These are phyloP conservation scores for Umbelopsis sp. DNA, from an alignment of 371 early-diverging fungal species.

Conservation along the genomic window DNA sequence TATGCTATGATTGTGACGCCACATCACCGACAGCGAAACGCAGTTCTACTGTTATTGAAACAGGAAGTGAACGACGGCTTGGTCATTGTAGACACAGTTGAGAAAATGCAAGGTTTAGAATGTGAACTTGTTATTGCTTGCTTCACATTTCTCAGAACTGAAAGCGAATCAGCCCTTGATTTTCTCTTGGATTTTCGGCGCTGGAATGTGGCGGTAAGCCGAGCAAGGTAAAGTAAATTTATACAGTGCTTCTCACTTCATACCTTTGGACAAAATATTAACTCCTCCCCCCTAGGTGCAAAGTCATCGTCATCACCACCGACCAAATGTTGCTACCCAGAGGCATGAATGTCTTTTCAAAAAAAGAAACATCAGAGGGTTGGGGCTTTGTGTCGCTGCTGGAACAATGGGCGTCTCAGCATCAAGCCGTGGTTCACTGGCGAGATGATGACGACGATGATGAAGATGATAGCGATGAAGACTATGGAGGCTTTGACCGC, in stretches of 20 bases:
- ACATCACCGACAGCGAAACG: slow-evolving; percentile 55
- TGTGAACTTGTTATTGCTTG: slow-evolving; percentile 61
- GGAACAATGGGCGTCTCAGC: slow-evolving; percentile 31
- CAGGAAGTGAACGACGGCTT: slow-evolving; percentile 15
- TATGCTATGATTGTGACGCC: slow-evolving; percentile 56
- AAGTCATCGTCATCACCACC: slow-evolving; percentile 55
- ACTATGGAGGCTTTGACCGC: background rate
- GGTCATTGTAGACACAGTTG: slow-evolving; percentile 49
- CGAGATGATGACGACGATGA: slow-evolving; percentile 11
- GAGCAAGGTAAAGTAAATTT: slow-evolving; percentile 42
- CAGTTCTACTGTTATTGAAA: slow-evolving; percentile 32
- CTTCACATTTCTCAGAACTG: slow-evolving; percentile 41
- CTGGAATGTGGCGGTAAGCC: slow-evolving; percentile 61
- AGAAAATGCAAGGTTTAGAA: slow-evolving; percentile 68
- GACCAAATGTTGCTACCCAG: slow-evolving; percentile 34
- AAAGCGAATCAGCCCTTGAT: slow-evolving; percentile 18
- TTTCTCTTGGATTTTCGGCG: slow-evolving; percentile 58
- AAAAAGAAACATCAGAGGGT: slow-evolving; percentile 33
- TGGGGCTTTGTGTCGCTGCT: slow-evolving; percentile 40
- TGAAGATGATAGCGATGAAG: slow-evolving; percentile 4
- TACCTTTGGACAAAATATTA: background rate
- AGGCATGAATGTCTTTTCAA: slow-evolving; percentile 26
- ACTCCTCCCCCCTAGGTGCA: slow-evolving; percentile 37
- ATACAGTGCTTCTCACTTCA: background rate
- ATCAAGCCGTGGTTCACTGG: slow-evolving; percentile 31